Evolutionary conservation across 306 rosid species (phyloP).

Genomic region (Malus domestica): ASM211411v1 NC_041796.1:4728001-4728500

Average conservation of each 20-base stretch:
- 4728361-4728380: fast-evolving
- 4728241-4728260: slow-evolving; percentile 11
- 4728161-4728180: slow-evolving; percentile 25
- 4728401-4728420: too few species aligned
- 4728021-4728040: not conserved
- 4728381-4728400: too few species aligned
- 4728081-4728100: not conserved
- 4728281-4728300: not conserved
- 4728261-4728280: not conserved
- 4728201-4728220: slow-evolving; percentile 60
- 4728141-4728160: slow-evolving; percentile 37
- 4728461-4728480: not conserved
- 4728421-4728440: too few species aligned
- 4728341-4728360: too few species aligned
- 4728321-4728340: not conserved
- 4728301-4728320: not conserved
- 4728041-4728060: not conserved
- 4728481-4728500: not conserved
- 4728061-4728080: not conserved
- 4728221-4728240: slow-evolving; percentile 11
- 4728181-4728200: slow-evolving; percentile 43
- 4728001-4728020: not conserved
- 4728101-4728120: not conserved
- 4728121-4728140: too few species aligned
- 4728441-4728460: not conserved